These are phyloP conservation scores for Arthrobotrys musiformis DNA, from an alignment of 2,329 filamentous ascomycete genomes.

Conservation along the genomic window DNA sequence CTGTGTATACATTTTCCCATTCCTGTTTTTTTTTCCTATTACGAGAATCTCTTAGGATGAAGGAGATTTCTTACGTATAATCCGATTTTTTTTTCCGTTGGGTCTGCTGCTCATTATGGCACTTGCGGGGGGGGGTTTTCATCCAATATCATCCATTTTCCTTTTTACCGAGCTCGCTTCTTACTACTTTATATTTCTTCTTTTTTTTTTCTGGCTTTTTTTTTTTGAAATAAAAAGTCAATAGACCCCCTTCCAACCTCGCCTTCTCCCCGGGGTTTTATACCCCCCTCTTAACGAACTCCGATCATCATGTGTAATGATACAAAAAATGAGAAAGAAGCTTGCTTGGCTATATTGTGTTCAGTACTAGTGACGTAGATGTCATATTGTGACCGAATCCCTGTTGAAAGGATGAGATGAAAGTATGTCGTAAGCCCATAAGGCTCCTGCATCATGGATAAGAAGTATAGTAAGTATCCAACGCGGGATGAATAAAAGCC, in stretches of 20 bases:
- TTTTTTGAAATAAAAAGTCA: constrained; percentile 1
- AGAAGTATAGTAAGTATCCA: background rate
- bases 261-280: constrained; percentile 14
- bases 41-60: constrained; percentile 18
- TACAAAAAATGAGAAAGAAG: constrained; percentile 51
- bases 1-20: constrained; percentile 51
- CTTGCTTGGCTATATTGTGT: constrained; percentile 40
- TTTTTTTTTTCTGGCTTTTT: constrained; percentile 20
- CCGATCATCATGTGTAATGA: constrained; percentile 52
- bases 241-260: constrained; percentile 9
- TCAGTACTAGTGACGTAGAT: background rate
- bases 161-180: constrained; percentile 43
- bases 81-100: constrained; percentile 32
- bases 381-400: constrained; percentile 11
- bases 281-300: constrained; percentile 27
- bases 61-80: constrained; percentile 38
- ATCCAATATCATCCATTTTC: constrained; percentile 30
- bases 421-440: constrained; percentile 19
- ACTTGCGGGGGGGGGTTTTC: constrained; percentile 51
- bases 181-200: constrained; percentile 13
- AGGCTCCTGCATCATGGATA: no score
- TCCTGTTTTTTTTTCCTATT: constrained; percentile 29
- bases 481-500: no score
- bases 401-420: background rate
- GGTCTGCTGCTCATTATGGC: constrained; percentile 50